Conservation (phyloP, 441 rosid species). For the Aleurites moluccanus region DNA sequence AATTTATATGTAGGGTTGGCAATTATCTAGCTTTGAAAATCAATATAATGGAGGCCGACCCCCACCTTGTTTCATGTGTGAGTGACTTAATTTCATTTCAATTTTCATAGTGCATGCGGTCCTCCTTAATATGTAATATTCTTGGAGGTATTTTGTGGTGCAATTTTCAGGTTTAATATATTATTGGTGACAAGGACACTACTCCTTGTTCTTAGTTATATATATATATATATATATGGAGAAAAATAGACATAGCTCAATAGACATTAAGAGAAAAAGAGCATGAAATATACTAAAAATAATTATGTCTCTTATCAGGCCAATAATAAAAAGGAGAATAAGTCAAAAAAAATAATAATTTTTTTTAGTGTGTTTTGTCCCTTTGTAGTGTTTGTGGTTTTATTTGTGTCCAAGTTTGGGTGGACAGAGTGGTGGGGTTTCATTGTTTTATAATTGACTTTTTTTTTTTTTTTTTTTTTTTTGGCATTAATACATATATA, state of each 20-base stretch:
- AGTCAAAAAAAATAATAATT: not conserved
- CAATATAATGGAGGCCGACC: constrained; percentile 19
- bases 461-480: not conserved
- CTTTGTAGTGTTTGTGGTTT: constrained; percentile 13
- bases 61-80: constrained; percentile 3
- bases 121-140: constrained; percentile 7
- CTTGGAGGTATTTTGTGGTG: constrained; percentile 16
- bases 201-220: constrained; percentile 4
- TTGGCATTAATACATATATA: constrained; percentile 7
- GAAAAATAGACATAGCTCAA: not conserved
- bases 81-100: not conserved
- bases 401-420: constrained; percentile 29
- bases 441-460: not conserved
- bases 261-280: no score
- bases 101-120: constrained; percentile 2
- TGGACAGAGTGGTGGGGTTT: constrained; percentile 27
- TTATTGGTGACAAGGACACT: constrained; percentile 16
- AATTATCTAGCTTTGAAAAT: not conserved
- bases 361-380: not conserved
- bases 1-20: no score
- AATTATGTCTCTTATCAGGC: not conserved
- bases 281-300: not conserved
- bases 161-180: constrained; percentile 23
- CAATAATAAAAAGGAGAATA: not conserved
- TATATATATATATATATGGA: not conserved